phyloP scores from a whole-genome alignment of 1,139 yeast species.

The Keqinozyma sinolaborantium region DNA sequence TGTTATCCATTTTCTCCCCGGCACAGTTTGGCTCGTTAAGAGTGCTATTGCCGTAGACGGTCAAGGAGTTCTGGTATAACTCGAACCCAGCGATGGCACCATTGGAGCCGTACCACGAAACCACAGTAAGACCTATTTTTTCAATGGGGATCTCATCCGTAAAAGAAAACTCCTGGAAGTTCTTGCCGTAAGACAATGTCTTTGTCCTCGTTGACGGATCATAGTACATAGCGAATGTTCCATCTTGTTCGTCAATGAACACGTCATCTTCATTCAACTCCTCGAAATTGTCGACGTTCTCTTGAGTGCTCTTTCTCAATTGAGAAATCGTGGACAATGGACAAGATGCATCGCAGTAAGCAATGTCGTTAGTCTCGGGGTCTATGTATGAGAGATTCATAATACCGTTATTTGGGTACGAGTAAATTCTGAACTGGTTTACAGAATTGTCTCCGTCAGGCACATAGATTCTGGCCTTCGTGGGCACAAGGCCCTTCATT shows the following conservation, averaged over 20 bases:
- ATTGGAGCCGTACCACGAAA: constrained; percentile 65
- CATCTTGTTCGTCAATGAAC: constrained; percentile 30
- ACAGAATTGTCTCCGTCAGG: constrained; percentile 54
- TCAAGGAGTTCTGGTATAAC: constrained; percentile 60
- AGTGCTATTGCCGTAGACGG: constrained; percentile 68
- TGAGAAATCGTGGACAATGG: constrained; percentile 47
- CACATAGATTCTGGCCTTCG: constrained; percentile 71
- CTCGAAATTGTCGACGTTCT: constrained; percentile 17
- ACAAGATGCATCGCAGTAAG: constrained; percentile 84
- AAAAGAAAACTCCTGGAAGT: constrained; percentile 79
- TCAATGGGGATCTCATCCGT: constrained; percentile 65
- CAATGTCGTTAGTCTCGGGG: constrained; percentile 54
- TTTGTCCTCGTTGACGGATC: constrained; percentile 40
- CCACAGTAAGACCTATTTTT: constrained; percentile 60
- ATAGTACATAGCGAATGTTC: constrained; percentile 34
- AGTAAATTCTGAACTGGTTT: constrained; percentile 64
- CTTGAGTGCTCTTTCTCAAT: constrained; percentile 20
- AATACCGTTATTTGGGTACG: constrained; percentile 81
- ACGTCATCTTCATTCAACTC: constrained; percentile 21
- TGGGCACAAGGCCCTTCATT: constrained; percentile 55
- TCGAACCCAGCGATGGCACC: constrained; percentile 75
- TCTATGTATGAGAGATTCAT: constrained; percentile 88
- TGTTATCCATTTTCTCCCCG: constrained; percentile 26
- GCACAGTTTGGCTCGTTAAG: constrained; percentile 66
- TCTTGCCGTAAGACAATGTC: constrained; percentile 44